Evolutionary conservation across 495 filamentous ascomycete species (phyloP), one percentile per base, ranked within the genome.

Genomic region (Alectoria sarmentosa): DNA sequence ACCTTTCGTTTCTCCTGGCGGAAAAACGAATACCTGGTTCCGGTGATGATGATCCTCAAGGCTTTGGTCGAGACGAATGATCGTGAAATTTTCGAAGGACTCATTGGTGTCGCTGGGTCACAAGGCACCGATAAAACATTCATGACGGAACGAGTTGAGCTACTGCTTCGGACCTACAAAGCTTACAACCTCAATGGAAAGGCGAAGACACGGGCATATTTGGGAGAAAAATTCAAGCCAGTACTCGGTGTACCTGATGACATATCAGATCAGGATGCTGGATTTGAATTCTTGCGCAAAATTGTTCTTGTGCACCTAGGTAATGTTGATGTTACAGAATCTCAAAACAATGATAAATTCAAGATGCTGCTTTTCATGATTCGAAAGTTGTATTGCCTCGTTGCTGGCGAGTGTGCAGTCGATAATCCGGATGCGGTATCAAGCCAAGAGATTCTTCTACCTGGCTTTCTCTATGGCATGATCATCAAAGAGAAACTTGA

Each of bases 1-100:
- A 96, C 89, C 3, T 96, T 98, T 79, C 84, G 94, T 46, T 98
- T 98, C 76, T 96, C 93, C 2, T 98, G 94, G 94, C 82, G 93
- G 67, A 98, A 98, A 80, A 90, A 90, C 67, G 94, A 98, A 76
- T 98, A 89, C 72, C 82, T 97, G 30, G 82, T 98, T 19, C 94
- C 94, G 23, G 89, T 91, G 65, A 87, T 96, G 83, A 97, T 98
- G 94, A 84, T 97, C 19, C 76, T 98, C 66, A 98, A 97, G 78
- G 94, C 94, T 4, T 82, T 98, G 54, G 83, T 92, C 26, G 92
- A 98, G 75, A 98, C 94, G 17, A 98, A 96, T 69, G 94, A 98
- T 69, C 85, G 91, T 60, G 92, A 96, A 71, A 94, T 98, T 57
- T 98, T 92, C 68, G 93, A 98, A 74, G 88, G 85, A 23, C 77